phyloP scores from a whole-genome alignment of 2,329 filamentous ascomycete genomes.

The Achaetomium macrosporum region DNA sequence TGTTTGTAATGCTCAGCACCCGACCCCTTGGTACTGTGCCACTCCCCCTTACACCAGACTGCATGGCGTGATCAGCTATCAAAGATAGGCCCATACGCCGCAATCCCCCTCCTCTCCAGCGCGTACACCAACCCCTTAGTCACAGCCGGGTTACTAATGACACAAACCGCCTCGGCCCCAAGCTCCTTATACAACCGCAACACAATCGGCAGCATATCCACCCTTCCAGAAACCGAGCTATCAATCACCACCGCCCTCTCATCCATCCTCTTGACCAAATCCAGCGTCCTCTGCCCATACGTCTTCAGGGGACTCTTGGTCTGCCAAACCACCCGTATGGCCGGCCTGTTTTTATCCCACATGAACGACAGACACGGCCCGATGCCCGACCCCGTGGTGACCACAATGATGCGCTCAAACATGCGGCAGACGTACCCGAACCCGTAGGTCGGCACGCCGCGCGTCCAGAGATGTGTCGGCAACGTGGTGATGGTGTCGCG shows the following conservation, averaged over 20 bases:
- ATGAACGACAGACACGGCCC: constrained; percentile 53
- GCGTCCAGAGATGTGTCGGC: constrained; percentile 51
- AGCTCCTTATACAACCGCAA: constrained; percentile 25
- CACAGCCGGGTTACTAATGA: constrained; percentile 31
- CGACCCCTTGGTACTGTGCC: background rate
- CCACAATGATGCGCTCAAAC: constrained; percentile 51
- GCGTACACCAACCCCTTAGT: constrained; percentile 30
- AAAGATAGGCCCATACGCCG: constrained; percentile 33
- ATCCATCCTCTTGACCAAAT: constrained; percentile 26
- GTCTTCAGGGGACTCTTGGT: constrained; percentile 30
- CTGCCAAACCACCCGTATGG: constrained; percentile 32
- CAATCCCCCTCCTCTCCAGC: constrained; percentile 29
- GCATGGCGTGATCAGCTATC: constrained; percentile 21
- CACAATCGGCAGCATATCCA: constrained; percentile 29
- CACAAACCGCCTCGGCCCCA: constrained; percentile 30
- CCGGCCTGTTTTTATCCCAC: constrained; percentile 36
- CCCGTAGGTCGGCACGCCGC: constrained; percentile 53
- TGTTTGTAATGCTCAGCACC: no score
- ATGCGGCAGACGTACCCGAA: constrained; percentile 53
- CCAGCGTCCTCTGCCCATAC: constrained; percentile 29
- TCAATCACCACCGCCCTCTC: constrained; percentile 31
- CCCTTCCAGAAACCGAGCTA: constrained; percentile 27
- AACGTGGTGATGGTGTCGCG: constrained; percentile 46
- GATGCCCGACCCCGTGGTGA: constrained; percentile 60
- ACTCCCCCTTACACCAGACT: background rate